Conservation (phyloP, 176 grass and related monocot genomes). For the Oryza glumipatula region DNA sequence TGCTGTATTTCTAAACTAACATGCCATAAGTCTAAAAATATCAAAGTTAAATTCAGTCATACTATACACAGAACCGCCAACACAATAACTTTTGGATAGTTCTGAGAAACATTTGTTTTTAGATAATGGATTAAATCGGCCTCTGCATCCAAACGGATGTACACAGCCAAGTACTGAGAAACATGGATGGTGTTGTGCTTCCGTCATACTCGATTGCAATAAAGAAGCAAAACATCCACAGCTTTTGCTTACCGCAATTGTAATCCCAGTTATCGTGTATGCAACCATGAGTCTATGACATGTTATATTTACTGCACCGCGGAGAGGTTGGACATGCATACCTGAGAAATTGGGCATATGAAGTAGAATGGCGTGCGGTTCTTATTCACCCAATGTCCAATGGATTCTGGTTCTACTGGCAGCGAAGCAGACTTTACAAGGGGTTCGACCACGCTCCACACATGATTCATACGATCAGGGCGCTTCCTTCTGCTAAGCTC, state of each 20-base stretch:
- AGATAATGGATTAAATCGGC: too few species aligned
- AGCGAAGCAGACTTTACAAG: slow-evolving; percentile 49
- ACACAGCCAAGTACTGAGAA: not conserved
- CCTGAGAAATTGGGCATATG: slow-evolving; percentile 83
- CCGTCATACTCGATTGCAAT: not conserved
- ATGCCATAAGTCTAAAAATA: not conserved
- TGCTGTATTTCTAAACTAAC: not conserved
- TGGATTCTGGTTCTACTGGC: not conserved
- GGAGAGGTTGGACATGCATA: slow-evolving; percentile 30
- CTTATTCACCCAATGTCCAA: slow-evolving; percentile 6
- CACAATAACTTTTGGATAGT: not conserved
- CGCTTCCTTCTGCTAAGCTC: slow-evolving; percentile 60
- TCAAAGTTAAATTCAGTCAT: not conserved
- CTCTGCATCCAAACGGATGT: too few species aligned
- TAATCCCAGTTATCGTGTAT: not conserved
- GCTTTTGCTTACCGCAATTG: not conserved
- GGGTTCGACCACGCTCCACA: slow-evolving; percentile 68
- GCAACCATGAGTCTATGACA: not conserved
- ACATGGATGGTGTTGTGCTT: not conserved
- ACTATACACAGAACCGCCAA: not conserved
- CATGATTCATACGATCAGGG: slow-evolving; percentile 58
- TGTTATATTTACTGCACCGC: not conserved
- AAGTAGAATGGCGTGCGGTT: slow-evolving; percentile 58
- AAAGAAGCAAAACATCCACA: not conserved
- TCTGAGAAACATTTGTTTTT: not conserved